These are phyloP conservation scores for Leccinum imitatum DNA, from an alignment of 768 basidiomycete genomes.

Conservation along the genomic window DNA sequence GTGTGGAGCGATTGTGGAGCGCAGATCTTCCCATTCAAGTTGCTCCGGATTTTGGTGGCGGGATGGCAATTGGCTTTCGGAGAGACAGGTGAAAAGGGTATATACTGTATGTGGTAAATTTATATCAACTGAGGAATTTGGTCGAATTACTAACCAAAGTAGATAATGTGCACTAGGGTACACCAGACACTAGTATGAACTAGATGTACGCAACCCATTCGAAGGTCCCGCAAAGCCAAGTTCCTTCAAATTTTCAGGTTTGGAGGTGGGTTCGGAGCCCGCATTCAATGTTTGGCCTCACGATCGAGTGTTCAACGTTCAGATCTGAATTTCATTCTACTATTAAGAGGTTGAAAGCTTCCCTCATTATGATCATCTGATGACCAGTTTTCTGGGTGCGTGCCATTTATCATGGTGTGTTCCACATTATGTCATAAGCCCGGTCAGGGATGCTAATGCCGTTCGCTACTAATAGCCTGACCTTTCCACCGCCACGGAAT, in stretches of 20 bases:
- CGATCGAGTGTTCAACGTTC: too few species aligned
- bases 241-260: not conserved
- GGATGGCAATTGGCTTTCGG: not conserved
- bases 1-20: too few species aligned
- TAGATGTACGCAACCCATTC: not conserved
- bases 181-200: too few species aligned
- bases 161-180: not conserved
- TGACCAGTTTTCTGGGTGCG: not conserved
- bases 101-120: too few species aligned
- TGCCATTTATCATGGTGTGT: not conserved
- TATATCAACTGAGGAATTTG: not conserved
- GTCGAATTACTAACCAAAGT: not conserved
- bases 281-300: too few species aligned
- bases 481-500: not conserved
- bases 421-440: not conserved
- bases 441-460: not conserved
- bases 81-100: not conserved
- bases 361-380: not conserved
- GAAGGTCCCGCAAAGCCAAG: not conserved
- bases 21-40: slow-evolving; percentile 8
- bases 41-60: not conserved
- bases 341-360: not conserved
- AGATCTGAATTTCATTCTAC: not conserved
- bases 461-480: not conserved
- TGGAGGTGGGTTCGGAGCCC: not conserved